Percentiles rank a stretch among this genome's conserved stretches.
phyloP scores from a whole-genome alignment of 2,329 filamentous ascomycete species.

The Calonectria pseudoturangicola region DNA sequence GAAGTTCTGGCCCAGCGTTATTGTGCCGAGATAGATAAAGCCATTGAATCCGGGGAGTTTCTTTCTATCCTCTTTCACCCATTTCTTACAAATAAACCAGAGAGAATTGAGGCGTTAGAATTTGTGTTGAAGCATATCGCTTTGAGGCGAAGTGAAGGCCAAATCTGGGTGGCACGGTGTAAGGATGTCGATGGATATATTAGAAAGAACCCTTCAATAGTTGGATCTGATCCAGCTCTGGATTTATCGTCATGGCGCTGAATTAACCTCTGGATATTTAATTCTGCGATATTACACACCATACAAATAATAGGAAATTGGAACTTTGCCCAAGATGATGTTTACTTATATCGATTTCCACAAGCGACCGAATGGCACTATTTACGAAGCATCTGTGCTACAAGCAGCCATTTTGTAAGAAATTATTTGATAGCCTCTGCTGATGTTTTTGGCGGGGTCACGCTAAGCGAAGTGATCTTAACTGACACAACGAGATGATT shows the following conservation, averaged over 20 bases:
- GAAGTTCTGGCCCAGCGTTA: slow-evolving; percentile 1
- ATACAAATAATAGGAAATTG: too few species aligned
- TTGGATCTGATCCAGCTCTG: slow-evolving; percentile 7
- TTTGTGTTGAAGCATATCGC: slow-evolving; percentile 13
- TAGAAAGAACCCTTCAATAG: not conserved
- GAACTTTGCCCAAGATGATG: too few species aligned
- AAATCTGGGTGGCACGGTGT: slow-evolving; percentile 25
- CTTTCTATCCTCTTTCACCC: slow-evolving; percentile 23
- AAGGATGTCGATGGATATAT: slow-evolving; percentile 19
- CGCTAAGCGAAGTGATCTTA: too few species aligned
- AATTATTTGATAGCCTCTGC: too few species aligned
- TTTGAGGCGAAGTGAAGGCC: not conserved
- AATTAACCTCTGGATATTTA: not conserved
- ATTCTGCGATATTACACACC: not conserved
- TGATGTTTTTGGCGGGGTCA: too few species aligned
- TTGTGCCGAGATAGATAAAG: slow-evolving; percentile 9
- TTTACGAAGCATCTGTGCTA: too few species aligned
- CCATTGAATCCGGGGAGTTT: not conserved
- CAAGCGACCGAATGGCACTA: too few species aligned
- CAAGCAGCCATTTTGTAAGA: too few species aligned
- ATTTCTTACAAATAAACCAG: slow-evolving; percentile 19
- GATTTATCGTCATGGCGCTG: slow-evolving; percentile 24
- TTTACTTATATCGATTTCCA: too few species aligned
- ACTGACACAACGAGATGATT: too few species aligned
- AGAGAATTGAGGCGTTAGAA: slow-evolving; percentile 25